phyloP scores from a whole-genome alignment of 2,329 filamentous ascomycete species.

The Talaromyces sp. region DNA sequence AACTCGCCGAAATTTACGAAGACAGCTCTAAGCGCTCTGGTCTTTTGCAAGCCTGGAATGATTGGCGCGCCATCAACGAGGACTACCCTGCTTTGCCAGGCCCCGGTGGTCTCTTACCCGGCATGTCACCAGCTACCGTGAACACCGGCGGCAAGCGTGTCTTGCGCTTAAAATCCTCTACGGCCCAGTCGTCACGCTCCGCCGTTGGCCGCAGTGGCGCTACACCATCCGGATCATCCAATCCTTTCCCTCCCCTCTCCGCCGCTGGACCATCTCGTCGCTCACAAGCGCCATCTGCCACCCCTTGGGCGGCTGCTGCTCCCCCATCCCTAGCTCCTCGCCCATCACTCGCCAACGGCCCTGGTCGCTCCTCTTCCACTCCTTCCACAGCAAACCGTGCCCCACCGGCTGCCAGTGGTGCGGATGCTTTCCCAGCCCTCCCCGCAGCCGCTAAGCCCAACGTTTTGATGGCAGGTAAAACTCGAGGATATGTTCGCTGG shows the following conservation, averaged over 20 bases:
- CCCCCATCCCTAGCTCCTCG: slow-evolving; percentile 21
- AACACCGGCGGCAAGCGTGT: slow-evolving; percentile 61
- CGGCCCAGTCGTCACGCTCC: slow-evolving; percentile 67
- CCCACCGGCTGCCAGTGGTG: slow-evolving; percentile 26
- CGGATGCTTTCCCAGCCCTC: slow-evolving; percentile 78
- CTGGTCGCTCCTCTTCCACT: slow-evolving; percentile 32
- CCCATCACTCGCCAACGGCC: slow-evolving; percentile 1
- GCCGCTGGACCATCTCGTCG: slow-evolving; percentile 25
- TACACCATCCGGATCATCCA: slow-evolving; percentile 44
- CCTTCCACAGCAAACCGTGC: slow-evolving; percentile 25
- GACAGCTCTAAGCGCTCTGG: slow-evolving; percentile 72
- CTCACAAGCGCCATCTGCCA: slow-evolving; percentile 23
- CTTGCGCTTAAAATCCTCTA: slow-evolving; percentile 69
- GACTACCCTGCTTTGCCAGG: slow-evolving; percentile 89
- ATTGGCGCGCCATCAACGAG: slow-evolving; percentile 94
- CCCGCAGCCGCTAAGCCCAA: slow-evolving; percentile 74
- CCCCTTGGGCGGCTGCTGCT: slow-evolving; percentile 28
- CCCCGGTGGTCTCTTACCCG: slow-evolving; percentile 67
- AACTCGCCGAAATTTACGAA: slow-evolving; percentile 91
- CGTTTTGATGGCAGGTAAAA: slow-evolving; percentile 54
- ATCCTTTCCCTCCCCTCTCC: slow-evolving; percentile 52
- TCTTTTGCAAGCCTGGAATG: slow-evolving; percentile 83
- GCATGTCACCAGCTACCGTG: slow-evolving; percentile 47
- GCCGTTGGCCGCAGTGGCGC: slow-evolving; percentile 62
- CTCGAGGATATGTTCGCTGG: slow-evolving; percentile 51